These are phyloP conservation scores for Tuber microsphaerosporum DNA, from an alignment of 495 filamentous ascomycete genomes.

Conservation along the genomic window DNA sequence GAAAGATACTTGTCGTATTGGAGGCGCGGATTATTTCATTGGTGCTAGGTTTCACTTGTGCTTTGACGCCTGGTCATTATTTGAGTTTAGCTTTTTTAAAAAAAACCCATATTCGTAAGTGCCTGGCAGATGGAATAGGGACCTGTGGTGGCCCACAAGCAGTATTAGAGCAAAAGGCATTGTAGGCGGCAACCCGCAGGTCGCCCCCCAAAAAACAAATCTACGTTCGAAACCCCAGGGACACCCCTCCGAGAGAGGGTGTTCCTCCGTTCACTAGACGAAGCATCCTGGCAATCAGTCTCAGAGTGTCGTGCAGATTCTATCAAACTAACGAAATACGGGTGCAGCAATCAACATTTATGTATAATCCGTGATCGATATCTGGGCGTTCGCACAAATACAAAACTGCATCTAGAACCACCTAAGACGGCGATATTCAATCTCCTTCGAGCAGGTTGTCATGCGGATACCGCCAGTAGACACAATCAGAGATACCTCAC, in stretches of 20 bases:
- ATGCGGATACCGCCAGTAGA: not conserved
- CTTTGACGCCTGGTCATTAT: not conserved
- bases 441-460: not conserved
- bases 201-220: not conserved
- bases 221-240: not conserved
- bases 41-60: not conserved
- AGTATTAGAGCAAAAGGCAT: not conserved
- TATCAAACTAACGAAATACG: not conserved
- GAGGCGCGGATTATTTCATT: not conserved
- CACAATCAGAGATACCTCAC: not conserved
- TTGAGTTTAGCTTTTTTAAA: not conserved
- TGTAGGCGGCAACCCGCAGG: not conserved
- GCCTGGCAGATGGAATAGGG: not conserved
- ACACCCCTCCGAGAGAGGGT: not conserved
- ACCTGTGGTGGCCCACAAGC: not conserved
- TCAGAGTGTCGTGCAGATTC: not conserved
- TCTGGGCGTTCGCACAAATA: too few species aligned
- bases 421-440: not conserved
- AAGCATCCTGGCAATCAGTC: not conserved
- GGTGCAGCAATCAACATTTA: not conserved
- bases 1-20: not conserved
- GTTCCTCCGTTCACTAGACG: not conserved
- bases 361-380: not conserved
- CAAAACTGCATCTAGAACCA: not conserved
- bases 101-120: too few species aligned